A percentile compares a stretch with the other conserved stretches of the same genome.
Evolutionary conservation across 305 asterid species (phyloP).

Genomic region (Fraxinus baroniana): DNA sequence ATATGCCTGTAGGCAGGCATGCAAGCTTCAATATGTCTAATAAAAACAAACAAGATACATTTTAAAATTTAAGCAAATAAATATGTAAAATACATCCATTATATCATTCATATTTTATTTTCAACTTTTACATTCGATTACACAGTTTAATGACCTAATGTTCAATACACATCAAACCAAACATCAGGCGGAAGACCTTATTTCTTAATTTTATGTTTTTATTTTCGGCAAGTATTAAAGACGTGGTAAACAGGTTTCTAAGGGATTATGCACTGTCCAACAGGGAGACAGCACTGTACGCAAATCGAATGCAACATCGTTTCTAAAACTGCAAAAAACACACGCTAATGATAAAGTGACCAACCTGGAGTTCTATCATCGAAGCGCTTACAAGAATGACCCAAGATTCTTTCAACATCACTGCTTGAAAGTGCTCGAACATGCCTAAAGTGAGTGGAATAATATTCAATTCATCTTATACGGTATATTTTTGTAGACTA

Average conservation of each 20-base stretch:
- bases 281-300: background rate
- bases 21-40: background rate
- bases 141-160: background rate
- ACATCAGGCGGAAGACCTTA: background rate
- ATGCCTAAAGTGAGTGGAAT: conserved; percentile 54
- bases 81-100: background rate
- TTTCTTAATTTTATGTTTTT: background rate
- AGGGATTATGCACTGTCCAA: background rate
- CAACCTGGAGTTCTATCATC: conserved; percentile 72
- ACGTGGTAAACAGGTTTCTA: background rate
- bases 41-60: background rate
- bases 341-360: background rate
- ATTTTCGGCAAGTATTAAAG: conserved; percentile 2
- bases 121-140: background rate
- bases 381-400: conserved; percentile 46
- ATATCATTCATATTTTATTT: conserved; percentile 3
- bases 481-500: conserved; percentile 7
- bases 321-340: conserved; percentile 8
- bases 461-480: conserved; percentile 14
- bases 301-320: background rate
- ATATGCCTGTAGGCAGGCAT: background rate
- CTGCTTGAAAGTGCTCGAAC: conserved; percentile 75
- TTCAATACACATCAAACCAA: background rate
- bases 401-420: conserved; percentile 70
- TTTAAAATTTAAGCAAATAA: background rate